phyloP scores from a whole-genome alignment of 495 filamentous ascomycete species.

The Hypoxylon trugodes region DNA sequence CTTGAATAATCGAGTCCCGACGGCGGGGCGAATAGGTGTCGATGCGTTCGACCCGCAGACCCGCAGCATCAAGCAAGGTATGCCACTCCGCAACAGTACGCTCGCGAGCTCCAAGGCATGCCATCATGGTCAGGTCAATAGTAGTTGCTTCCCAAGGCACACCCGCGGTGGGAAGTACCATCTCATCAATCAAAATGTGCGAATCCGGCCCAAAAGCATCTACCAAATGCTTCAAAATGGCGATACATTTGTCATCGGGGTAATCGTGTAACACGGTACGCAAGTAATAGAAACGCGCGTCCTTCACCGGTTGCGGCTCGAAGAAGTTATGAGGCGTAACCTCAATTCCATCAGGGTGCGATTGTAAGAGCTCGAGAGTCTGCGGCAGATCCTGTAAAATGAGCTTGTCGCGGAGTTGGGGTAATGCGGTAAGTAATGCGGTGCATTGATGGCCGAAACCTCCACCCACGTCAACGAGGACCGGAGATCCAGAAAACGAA shows the following conservation, averaged over 20 bases:
- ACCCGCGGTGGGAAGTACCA: conserved; percentile 43
- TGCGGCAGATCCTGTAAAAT: too few relatives aligned
- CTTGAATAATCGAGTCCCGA: not conserved
- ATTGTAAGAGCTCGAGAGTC: too few relatives aligned
- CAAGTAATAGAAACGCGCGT: not conserved
- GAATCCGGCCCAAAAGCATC: conserved; percentile 49
- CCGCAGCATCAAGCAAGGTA: not conserved
- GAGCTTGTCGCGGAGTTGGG: too few relatives aligned
- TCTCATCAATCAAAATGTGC: conserved; percentile 53
- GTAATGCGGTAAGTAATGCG: too few relatives aligned
- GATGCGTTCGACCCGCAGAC: not conserved
- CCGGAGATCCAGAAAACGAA: too few relatives aligned
- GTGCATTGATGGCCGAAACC: too few relatives aligned
- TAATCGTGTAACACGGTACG: not conserved
- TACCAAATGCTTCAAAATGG: conserved; percentile 39
- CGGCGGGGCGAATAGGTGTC: not conserved
- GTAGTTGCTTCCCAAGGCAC: conserved; percentile 20
- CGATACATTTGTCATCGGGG: not conserved
- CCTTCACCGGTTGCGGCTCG: not conserved
- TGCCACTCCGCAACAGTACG: not conserved
- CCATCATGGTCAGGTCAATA: not conserved
- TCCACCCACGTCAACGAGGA: too few relatives aligned
- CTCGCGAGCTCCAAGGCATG: not conserved
- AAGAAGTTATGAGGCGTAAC: not conserved
- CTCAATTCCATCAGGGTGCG: too few relatives aligned